Conservation (phyloP, 495 filamentous ascomycete species). For the Penicillium roqueforti region DNA sequence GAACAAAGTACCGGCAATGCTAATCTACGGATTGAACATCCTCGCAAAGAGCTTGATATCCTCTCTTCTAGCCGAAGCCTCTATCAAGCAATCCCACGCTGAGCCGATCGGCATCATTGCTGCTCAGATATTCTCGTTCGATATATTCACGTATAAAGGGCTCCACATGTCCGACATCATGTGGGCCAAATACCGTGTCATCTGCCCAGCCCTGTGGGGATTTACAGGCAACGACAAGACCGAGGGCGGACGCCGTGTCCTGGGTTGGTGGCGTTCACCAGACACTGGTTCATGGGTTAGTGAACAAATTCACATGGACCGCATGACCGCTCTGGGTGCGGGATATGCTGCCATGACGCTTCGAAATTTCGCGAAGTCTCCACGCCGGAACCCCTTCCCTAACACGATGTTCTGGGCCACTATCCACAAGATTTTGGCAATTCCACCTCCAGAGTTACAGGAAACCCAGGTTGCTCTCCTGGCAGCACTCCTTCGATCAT, state of each 20-base stretch:
- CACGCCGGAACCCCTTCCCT: conserved; percentile 70
- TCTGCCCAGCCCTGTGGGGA: conserved; percentile 85
- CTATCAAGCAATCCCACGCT: conserved; percentile 63
- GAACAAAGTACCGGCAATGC: conserved; percentile 61
- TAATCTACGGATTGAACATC: conserved; percentile 79
- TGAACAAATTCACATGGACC: conserved; percentile 67
- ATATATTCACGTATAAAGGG: conserved; percentile 64
- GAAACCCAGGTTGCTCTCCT: conserved; percentile 77
- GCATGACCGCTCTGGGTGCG: conserved; percentile 79
- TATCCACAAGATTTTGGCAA: conserved; percentile 67
- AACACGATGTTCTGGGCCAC: conserved; percentile 75
- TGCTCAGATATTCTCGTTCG: conserved; percentile 67
- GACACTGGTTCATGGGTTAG: conserved; percentile 50
- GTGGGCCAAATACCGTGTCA: conserved; percentile 76
- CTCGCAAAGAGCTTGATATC: conserved; percentile 72
- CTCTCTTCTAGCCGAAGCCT: conserved; percentile 73
- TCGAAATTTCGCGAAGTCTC: conserved; percentile 69
- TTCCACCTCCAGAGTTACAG: conserved; percentile 60
- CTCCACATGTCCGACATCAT: conserved; percentile 76
- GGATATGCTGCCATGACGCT: conserved; percentile 79
- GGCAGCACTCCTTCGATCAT: conserved; percentile 68
- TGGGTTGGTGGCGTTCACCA: conserved; percentile 72
- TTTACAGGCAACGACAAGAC: conserved; percentile 73
- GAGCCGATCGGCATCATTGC: conserved; percentile 78
- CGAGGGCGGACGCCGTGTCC: conserved; percentile 56